Base-by-base conservation (phyloP, 1,139 yeast species). In the Geotrichum reessii region DNA sequence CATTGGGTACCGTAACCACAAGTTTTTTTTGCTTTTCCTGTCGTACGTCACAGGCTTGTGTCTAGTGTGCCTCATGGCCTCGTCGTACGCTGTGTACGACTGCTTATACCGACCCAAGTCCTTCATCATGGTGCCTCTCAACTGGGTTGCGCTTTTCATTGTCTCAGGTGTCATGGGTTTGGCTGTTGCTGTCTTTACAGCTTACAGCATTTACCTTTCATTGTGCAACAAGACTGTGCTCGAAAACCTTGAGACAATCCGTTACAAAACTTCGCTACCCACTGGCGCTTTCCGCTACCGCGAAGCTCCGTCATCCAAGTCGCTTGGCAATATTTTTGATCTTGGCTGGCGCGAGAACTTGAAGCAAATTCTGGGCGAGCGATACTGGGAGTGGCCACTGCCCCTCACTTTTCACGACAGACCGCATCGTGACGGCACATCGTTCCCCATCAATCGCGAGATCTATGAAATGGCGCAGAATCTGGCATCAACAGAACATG, bases 1-100 rank as follows among this genome's bases (percentile, higher is more conserved):
- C 71, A 82, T 95, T 58, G 99, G 99, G 0, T 86, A 80, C 73
- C 74, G 74, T 52, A 92, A 92, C 73, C 92, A 89, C 67, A 87
- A 89, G 73, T 82, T 76, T 67, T 92, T 90, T 69, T 71, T 90
- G 24, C 96, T 91, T 71, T 87, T 88, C 68, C 73, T 93, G 58
- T 52, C 78, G 11, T 86, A 87, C 68, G 76, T 83, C 5, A 73
- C 84, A 1, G 49, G 79, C 0, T 85, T 84, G 62, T 76, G 84
- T 7, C 56, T 73, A 1, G 62, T 80, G 27, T 79, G 78, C 9
- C 67, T 79, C 25, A 37, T 69, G 0, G 68, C 79, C 1, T 70
- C 85, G 0, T 69, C 78, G 0, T 59, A 63, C 21, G 73, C 80
- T 17, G 64, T 89, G 14, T 57, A 55, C 42, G 19, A 17, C 21